These are phyloP conservation scores for Chiua virens DNA, from an alignment of 768 basidiomycete species.

Conservation along the genomic window DNA sequence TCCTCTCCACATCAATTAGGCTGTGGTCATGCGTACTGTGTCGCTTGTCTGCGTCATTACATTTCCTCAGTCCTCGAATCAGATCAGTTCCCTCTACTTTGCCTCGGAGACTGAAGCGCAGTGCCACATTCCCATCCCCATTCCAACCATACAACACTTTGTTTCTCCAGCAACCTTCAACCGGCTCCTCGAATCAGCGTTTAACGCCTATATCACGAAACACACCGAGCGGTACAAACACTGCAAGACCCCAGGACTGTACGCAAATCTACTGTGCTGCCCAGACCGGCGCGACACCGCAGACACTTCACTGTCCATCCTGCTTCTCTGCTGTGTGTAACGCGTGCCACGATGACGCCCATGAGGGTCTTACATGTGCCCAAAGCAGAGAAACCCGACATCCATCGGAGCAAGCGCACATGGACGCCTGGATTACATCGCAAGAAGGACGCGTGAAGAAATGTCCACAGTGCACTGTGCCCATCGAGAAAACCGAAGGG, in stretches of 20 bases:
- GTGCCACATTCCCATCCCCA: no score
- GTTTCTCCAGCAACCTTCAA: no score
- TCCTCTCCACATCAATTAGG: no score
- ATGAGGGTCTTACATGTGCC: conserved; percentile 59
- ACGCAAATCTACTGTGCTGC: no score
- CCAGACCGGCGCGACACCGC: no score
- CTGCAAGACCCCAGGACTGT: conserved; percentile 30
- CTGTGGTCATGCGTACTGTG: no score
- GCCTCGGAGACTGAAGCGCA: no score
- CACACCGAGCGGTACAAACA: conserved; percentile 61
- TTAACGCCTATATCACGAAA: conserved; percentile 54
- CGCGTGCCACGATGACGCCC: conserved; percentile 52
- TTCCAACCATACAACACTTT: no score
- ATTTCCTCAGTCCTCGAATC: no score
- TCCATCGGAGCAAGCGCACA: conserved; percentile 33
- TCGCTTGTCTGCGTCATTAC: no score
- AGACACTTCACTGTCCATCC: no score
- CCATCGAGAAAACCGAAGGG: conserved; percentile 65
- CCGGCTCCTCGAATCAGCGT: conserved; percentile 54
- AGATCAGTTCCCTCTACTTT: conserved; percentile 45
- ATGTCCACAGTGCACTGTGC: conserved; percentile 59
- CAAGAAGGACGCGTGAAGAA: conserved; percentile 45
- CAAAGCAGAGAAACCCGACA: conserved; percentile 34
- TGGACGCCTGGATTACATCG: conserved; percentile 55
- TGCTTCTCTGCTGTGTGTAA: conserved; percentile 59